A percentile compares a stretch with the other conserved stretches of the same genome.
These are phyloP conservation scores for Hypoxylon perforatum DNA, from an alignment of 495 filamentous ascomycete genomes.

Conservation along the genomic window DNA sequence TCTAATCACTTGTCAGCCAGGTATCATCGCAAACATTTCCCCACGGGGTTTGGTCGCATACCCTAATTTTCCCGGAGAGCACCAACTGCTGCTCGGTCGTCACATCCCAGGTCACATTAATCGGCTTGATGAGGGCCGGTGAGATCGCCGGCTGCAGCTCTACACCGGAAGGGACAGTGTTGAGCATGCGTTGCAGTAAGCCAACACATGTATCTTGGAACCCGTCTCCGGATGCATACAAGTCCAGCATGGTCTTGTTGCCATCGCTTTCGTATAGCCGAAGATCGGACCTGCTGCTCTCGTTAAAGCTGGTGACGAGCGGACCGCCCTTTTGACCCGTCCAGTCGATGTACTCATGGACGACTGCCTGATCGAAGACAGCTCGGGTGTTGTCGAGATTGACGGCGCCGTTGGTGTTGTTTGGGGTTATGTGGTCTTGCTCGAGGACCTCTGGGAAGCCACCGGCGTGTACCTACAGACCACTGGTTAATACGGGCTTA, in stretches of 20 bases:
- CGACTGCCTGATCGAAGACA: slow-evolving; percentile 55
- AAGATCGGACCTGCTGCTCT: slow-evolving; percentile 54
- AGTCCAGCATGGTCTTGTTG: slow-evolving; percentile 57
- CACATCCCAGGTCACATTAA: slow-evolving; percentile 47
- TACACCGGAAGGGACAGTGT: slow-evolving; percentile 56
- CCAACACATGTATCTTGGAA: slow-evolving; percentile 54
- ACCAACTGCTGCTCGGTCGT: slow-evolving; percentile 18
- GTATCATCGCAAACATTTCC: not conserved
- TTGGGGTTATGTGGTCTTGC: slow-evolving; percentile 32
- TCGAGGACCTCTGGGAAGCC: slow-evolving; percentile 42
- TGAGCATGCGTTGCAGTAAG: slow-evolving; percentile 60
- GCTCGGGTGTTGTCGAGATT: slow-evolving; percentile 52
- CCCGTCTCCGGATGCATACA: slow-evolving; percentile 49
- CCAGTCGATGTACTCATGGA: slow-evolving; percentile 56
- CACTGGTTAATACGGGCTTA: slow-evolving; percentile 45
- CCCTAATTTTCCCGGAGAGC: slow-evolving; percentile 42
- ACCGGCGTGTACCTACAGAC: slow-evolving; percentile 48
- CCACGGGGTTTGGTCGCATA: slow-evolving; percentile 13
- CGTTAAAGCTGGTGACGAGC: slow-evolving; percentile 54
- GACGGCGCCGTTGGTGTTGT: slow-evolving; percentile 49
- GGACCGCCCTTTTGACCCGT: slow-evolving; percentile 52
- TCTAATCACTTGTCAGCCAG: slow-evolving; percentile 18
- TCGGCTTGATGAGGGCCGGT: slow-evolving; percentile 61
- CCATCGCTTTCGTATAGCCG: slow-evolving; percentile 57
- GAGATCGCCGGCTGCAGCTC: slow-evolving; percentile 53